Base-by-base conservation (phyloP, 139 green algal species). In the Chlorella ohadii region DNA sequence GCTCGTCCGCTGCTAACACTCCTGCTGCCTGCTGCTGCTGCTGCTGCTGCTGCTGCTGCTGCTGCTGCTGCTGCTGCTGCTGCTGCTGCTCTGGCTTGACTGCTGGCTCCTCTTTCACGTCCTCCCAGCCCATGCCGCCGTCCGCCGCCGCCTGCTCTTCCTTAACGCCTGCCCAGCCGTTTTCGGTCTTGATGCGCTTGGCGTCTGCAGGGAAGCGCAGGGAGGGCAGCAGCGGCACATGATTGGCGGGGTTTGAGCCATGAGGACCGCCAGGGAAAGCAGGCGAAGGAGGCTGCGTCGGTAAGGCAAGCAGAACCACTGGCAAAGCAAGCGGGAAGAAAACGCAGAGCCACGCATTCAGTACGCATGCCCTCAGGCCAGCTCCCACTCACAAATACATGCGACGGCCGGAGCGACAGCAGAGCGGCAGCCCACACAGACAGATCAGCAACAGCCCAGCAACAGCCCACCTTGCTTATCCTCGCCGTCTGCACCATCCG, bases 141-240 rank as follows among this genome's bases (percentile, higher is more conserved):
- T n/a, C 65, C 12, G 65, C 65, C 20, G 28, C 65, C n/a, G 65
- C n/a, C 61, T 63, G 20, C 65, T 70, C 64, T 33, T 67, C 55
- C 56, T 85, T 76, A 6, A 71, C 27, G 13, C 57, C 78, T 17
- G 44, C 79, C 27, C 20, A 78, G 34, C 80, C 80, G 25, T 51
- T 67, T 17, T 79, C 68, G 5, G 55, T 71, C 36, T 85, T 85
- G 34, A 79, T 44, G 4, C 80, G 80, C 80, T 85, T 85, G 33
- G 36, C 80, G 9, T 78, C 80, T 79, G 79, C 80, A 51, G 28
- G 38, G 23, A 3, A 31, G 17, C 1, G 6, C 6, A 6, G 0
- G n/a, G n/a, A n/a, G n/a, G n/a, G n/a, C n/a, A n/a, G n/a, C n/a
- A n/a, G n/a, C n/a, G n/a, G n/a, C n/a, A n/a, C n/a, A n/a, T n/a